Base-by-base conservation (phyloP, 495 filamentous ascomycete species). In the Wilcoxina mikolae region DNA sequence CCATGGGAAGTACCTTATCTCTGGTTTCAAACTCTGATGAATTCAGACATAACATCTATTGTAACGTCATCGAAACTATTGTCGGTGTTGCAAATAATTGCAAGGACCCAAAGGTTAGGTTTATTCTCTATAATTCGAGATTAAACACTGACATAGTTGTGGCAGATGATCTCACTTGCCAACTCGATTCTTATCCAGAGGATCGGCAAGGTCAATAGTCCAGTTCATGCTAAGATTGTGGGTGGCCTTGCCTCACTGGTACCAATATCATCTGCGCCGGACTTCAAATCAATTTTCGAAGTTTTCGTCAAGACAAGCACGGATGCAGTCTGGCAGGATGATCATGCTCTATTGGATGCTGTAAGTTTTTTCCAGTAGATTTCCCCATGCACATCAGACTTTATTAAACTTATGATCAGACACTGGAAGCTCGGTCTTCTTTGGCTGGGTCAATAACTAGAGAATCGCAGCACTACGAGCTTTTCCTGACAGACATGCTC, bases 101-200 rank as follows among this genome's bases (percentile, higher is more conserved):
- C 66, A 76, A 82, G 42, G 89, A 98, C 57, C 80, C 86, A 31
- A 94, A 95, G 54, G 61, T 57, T 22, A 20, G 54, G 59, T 53
- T 46, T 53, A 44, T 55, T 35, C 17, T 22, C 35, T 23, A 15
- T 35, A 5, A 29, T 27, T 54, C 11, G 3, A 25, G 22, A 39
- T 51, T 18, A 10, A 12, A 41, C 28, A 24, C 28, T 26, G 18
- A 24, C 27, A 24, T 56, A 25, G 12, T 9, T 43, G 25, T 46
- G 23, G 24, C 50, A 65, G 68, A 91, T 96, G 43, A 90, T 82
- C 22, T 93, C 90, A 11, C 73, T 98, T 51, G 87, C 87, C n/a
- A 84, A 94, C 61, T 90, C 87, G 3, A 95, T 96, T 84, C 76
- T 98, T 17, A 70, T 94, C 5, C 91, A 96, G 61, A 93, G 96